These are phyloP conservation scores for Fomitopsis serialis DNA, from an alignment of 768 basidiomycete genomes.

Conservation along the genomic window DNA sequence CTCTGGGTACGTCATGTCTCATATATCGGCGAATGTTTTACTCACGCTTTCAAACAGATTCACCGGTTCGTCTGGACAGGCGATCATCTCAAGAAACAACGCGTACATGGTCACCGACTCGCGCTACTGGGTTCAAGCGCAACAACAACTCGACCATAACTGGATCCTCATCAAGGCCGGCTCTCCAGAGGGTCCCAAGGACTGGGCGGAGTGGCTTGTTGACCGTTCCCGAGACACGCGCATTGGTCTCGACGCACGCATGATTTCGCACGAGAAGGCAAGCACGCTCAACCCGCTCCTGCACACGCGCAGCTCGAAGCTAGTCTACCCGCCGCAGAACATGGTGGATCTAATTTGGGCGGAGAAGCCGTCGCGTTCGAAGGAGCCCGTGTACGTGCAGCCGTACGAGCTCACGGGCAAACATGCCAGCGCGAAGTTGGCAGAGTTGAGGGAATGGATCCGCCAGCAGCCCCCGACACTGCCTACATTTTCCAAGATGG, in stretches of 20 bases:
- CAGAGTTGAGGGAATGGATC: conserved; percentile 68
- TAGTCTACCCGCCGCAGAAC: conserved; percentile 80
- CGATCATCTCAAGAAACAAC: conserved; percentile 56
- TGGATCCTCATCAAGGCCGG: conserved; percentile 69
- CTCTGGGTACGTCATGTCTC: conserved; percentile 49
- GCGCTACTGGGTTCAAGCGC: conserved; percentile 80
- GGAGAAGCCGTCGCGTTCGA: conserved; percentile 66
- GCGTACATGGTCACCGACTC: conserved; percentile 80
- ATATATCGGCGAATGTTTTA: not conserved
- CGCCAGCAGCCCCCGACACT: conserved; percentile 49
- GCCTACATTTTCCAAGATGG: conserved; percentile 56
- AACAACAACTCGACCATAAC: conserved; percentile 60
- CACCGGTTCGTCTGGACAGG: conserved; percentile 63
- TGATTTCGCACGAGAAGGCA: conserved; percentile 73
- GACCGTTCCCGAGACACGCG: conserved; percentile 25
- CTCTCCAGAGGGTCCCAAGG: conserved; percentile 44
- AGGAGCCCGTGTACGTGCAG: conserved; percentile 60
- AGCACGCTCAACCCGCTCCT: conserved; percentile 54
- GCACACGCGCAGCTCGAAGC: conserved; percentile 47
- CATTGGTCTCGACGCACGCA: conserved; percentile 82
- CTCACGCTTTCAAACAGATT: conserved; percentile 35
- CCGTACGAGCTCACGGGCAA: conserved; percentile 66
- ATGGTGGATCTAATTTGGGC: conserved; percentile 80
- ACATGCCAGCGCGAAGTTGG: conserved; percentile 67
- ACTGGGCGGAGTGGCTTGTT: conserved; percentile 75